These are phyloP conservation scores for Vaccinium corymbosum DNA, from an alignment of 148 eudicot genomes.

Conservation along the genomic window DNA sequence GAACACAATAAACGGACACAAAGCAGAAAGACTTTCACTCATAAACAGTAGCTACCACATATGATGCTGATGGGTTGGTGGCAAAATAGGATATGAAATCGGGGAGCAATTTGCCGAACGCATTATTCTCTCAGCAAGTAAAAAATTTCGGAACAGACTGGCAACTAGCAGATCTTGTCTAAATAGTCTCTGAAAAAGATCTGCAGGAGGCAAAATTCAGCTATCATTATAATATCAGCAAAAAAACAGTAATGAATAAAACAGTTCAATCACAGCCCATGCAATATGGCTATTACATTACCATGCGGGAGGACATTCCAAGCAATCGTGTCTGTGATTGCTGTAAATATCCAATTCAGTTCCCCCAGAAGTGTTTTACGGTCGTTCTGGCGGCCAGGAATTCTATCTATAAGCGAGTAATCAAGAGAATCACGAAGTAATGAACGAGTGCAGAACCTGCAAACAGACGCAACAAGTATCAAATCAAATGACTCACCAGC, in stretches of 20 bases:
- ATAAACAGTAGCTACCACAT: slow-evolving; percentile 64
- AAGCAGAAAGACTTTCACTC: slow-evolving; percentile 3
- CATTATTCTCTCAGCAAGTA: slow-evolving; percentile 99
- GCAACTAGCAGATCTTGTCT: slow-evolving; percentile 98
- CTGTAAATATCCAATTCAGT: slow-evolving; percentile 96
- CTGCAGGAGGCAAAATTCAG: slow-evolving; percentile 41
- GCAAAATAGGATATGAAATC: slow-evolving; percentile 83
- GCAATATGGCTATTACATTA: slow-evolving; percentile 17
- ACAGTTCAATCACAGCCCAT: neutral
- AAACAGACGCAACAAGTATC: slow-evolving; percentile 1
- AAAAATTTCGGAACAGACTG: slow-evolving; percentile 87
- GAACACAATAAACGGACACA: slow-evolving; percentile 13
- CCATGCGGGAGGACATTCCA: slow-evolving; percentile 99
- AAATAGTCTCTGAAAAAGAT: slow-evolving; percentile 86
- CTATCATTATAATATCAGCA: neutral
- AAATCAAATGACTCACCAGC: slow-evolving; percentile 7
- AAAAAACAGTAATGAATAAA: neutral
- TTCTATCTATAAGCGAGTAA: slow-evolving; percentile 81
- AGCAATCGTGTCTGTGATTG: slow-evolving; percentile 97
- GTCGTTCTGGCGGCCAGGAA: slow-evolving; percentile 96
- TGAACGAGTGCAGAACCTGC: slow-evolving; percentile 97
- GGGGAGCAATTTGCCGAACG: slow-evolving; percentile 98
- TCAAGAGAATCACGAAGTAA: slow-evolving; percentile 74
- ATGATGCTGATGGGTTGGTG: slow-evolving; percentile 97
- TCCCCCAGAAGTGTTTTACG: slow-evolving; percentile 97